Evolutionary conservation across 805 yeast species (phyloP).

Genomic region (Starmerella sp.): DNA sequence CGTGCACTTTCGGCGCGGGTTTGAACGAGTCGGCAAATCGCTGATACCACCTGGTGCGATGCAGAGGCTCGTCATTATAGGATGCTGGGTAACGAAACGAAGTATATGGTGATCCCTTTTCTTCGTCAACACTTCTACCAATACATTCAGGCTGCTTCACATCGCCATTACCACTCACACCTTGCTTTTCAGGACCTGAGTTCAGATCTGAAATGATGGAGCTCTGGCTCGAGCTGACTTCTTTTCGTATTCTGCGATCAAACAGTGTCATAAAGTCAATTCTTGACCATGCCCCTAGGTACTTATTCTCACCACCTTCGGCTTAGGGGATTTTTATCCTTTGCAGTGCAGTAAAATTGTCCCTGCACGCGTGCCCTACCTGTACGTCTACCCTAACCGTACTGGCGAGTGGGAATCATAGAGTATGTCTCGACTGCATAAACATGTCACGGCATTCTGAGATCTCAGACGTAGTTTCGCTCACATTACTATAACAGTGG

Average conservation of each 20-base stretch:
- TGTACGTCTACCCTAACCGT: too few species aligned
- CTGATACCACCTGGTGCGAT: not conserved
- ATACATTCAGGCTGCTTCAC: not conserved
- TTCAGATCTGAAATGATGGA: not conserved
- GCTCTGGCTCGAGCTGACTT: not conserved
- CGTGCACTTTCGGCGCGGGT: constrained; percentile 13
- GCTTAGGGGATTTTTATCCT: not conserved
- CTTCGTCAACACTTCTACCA: not conserved
- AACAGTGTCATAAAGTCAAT: not conserved
- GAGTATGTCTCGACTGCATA: too few species aligned
- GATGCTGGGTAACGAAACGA: not conserved
- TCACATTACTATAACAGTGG: too few species aligned
- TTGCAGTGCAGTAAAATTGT: not conserved
- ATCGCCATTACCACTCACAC: not conserved
- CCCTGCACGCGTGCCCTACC: not conserved
- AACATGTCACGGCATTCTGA: too few species aligned
- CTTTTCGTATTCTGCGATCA: not conserved
- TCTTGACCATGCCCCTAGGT: not conserved
- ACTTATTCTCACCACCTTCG: too few species aligned
- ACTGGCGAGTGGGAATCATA: too few species aligned
- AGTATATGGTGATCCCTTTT: not conserved
- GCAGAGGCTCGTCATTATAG: not conserved
- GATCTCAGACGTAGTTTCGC: too few species aligned
- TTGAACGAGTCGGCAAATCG: constrained; percentile 18
- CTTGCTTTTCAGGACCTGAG: not conserved